Evolutionary conservation across 1,139 yeast species (phyloP), one percentile per base, ranked within the genome.

Genomic region (Saccharomyces hybrid): DNA sequence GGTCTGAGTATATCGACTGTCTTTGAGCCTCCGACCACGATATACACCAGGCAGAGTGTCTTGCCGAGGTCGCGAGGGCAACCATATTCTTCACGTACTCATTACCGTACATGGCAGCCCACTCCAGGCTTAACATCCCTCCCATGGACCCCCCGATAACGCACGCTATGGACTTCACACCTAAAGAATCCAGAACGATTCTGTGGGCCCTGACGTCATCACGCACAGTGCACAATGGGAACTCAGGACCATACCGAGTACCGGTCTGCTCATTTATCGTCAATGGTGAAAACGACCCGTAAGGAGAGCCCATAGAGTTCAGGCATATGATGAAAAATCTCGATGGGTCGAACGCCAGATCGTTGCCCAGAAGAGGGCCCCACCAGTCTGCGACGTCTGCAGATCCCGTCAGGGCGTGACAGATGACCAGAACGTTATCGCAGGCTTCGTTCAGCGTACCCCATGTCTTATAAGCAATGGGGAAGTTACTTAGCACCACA

Each of bases 121-220:
- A 93, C 69, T 93, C 99, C 61, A 93, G 73, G 0, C 93, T 91
- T 53, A 90, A 74, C 99, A 93, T 93, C n/a, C 99, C 99, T 42
- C 99, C 99, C 99, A 93, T 93, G 29, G 98, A 91, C 0, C 99
- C 99, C 31, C 99, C 99, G 55, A 93, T 81, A 3, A 88, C 95
- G 51, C 86, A 81, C 1, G 98, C 97, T 46, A 93, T 75, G 55
- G 82, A 80, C 55, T 78, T 78, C 28, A 93, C 88, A 0, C 87
- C 89, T 52, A 93, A 73, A 19, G 78, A 78, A 28, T 88, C 89
- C 54, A 93, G 75, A 4, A 93, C 84, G 55, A 84, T 69, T 61
- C 76, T 82, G 64, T 93, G 98, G n/a, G 93, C 81, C 14, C 78
- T 78, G 7, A 89, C 88, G 64, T 93, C 99, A 66, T 93, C 99